Base-by-base conservation (phyloP, 2,329 filamentous ascomycete species). In the Botrytis elliptica region DNA sequence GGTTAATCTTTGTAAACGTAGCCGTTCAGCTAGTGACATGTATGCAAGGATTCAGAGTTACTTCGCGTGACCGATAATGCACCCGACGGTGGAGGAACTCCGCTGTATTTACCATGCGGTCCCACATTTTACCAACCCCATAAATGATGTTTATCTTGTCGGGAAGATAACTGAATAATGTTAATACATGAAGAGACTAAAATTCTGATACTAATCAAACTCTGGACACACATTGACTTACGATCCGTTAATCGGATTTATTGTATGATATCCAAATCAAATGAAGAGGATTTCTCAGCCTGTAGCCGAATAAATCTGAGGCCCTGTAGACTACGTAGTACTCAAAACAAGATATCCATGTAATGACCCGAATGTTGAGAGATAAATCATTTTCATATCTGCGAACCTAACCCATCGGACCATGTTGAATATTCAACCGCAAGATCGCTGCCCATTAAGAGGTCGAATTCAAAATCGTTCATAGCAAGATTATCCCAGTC, bases 381-480 rank as follows among this genome's bases (percentile, higher is more conserved):
- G 9, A 55, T 29, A 29, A 20, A n/a, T 57, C 25, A 33, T 20
- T 9, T 22, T 68, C 18, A 40, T 22, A 29, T 22, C 6, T 42
- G 25, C 25, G 60, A 10, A 40, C 44, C 49, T 4, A 52, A 68
- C n/a, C 55, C 25, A 29, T 64, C 59, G 52, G 57, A 44, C 66
- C 71, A 73, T 44, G 65, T 55, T 57, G 73, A 72, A 44, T 62
- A 38, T 29, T 73, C 65, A 49, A 71, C 20, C 14, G 55, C 12
- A 38, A 71, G 71, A 49, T 76, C 57, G 38, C 72, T 70, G 22
- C 62, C 63, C 74, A 75, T 64, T 1, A 68, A 71, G 7, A 74
- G 59, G 25, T 74, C 75, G 42, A 74, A 73, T 49, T 75, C 74
- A 25, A 38, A 55, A 44, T 73, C 73, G n/a, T 70, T 55, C 66